Base-by-base conservation (phyloP, 352 stramenopile species). In the Lagenidium sp. region DNA sequence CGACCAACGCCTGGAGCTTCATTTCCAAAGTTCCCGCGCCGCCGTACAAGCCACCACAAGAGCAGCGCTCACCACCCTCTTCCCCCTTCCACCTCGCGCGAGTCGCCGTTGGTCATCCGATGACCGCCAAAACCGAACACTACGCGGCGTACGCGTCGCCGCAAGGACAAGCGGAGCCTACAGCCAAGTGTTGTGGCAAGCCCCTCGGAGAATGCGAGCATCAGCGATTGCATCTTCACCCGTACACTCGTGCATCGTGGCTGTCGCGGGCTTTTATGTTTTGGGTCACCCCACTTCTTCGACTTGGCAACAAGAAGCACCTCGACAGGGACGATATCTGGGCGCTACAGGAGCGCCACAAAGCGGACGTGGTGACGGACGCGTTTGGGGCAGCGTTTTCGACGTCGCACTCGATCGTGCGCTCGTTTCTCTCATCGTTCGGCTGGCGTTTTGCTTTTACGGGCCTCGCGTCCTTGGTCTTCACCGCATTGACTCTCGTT, bases 241-340 rank as follows among this genome's bases (percentile, higher is more conserved):
- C 50, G 18, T 6, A 40, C 2, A 19, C 53, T 13, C 24, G 23
- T 4, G 55, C 65, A 0, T 55, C 47, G 21, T 67, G 44, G 21
- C 37, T 53, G 3, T 82, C 72, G 16, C 56, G 55, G 12, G 15
- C 63, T 15, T 51, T 80, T 16, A 55, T 83, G 30, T 28, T 45
- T n/a, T 85, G 73, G 69, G 68, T 70, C 35, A 53, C 57, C 36
- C 62, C 69, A 21, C 55, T 83, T 30, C 55, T 85, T 50, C 15
- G 40, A 22, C 43, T 77, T 25, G 67, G 62, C 1, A 64, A 74
- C 38, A 39, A 46, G 11, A 76, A 73, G 22, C 64, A 81, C 25
- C 60, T 83, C 15, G 42, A 66, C 29, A 43, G 37, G 7, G 39
- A 58, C 19, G 72, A 85, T 37, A 44, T 73, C 12, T 81, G 63